Evolutionary conservation across 768 basidiomycete species (phyloP).

Genomic region (Leccinum aurantiacum): DNA sequence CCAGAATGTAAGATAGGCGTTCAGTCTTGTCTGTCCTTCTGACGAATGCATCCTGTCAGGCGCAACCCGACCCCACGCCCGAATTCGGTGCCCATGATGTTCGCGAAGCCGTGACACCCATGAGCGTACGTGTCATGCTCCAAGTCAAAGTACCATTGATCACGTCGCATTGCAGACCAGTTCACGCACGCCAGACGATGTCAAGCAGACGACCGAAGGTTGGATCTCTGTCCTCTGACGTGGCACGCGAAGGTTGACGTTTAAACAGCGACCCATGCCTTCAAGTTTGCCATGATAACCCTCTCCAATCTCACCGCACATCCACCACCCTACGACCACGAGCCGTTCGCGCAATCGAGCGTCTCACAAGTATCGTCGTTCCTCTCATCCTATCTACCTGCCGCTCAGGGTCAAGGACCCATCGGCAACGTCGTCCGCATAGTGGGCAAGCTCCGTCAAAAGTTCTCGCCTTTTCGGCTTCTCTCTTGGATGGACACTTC

Average conservation of each 20-base stretch:
- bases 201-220: slow-evolving; percentile 57
- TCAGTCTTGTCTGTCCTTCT: background rate
- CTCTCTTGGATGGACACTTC: slow-evolving; percentile 43
- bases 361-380: slow-evolving; percentile 49
- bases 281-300: slow-evolving; percentile 71
- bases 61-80: slow-evolving; percentile 14
- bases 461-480: slow-evolving; percentile 50
- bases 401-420: slow-evolving; percentile 74
- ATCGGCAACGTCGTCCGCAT: slow-evolving; percentile 70
- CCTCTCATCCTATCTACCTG: slow-evolving; percentile 66
- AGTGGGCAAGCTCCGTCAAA: slow-evolving; percentile 60
- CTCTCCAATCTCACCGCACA: slow-evolving; percentile 63
- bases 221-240: slow-evolving; percentile 1
- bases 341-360: slow-evolving; percentile 39
- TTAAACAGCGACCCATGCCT: slow-evolving; percentile 62
- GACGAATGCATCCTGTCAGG: slow-evolving; percentile 9
- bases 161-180: slow-evolving; percentile 12
- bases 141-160: slow-evolving; percentile 3
- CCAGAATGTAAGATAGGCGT: slow-evolving; percentile 17
- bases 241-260: slow-evolving; percentile 3
- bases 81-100: slow-evolving; percentile 3
- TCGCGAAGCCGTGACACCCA: slow-evolving; percentile 18
- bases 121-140: background rate
- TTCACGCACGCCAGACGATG: slow-evolving; percentile 19
- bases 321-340: slow-evolving; percentile 55